Evolutionary conservation across 208 protist species (phyloP).

Genomic region (Leishmania major): DNA sequence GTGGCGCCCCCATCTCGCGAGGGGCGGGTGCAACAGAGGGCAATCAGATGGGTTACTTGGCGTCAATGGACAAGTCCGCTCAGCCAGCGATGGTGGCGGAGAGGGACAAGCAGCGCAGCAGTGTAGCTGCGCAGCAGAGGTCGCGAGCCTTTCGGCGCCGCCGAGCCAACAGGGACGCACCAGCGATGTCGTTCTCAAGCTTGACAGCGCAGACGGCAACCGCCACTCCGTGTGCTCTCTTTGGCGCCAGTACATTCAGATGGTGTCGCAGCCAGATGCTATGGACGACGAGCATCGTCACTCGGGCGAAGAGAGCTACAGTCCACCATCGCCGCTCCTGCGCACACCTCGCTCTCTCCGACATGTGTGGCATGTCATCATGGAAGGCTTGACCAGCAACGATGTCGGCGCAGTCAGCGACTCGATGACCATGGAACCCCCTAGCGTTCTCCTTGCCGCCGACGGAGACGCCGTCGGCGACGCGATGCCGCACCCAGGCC

Average conservation of each 20-base stretch:
- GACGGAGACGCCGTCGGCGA: background rate
- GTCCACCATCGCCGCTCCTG: background rate
- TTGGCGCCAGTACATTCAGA: slow-evolving; percentile 8
- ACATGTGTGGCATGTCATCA: slow-evolving; percentile 28
- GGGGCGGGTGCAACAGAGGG: background rate
- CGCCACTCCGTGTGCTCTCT: background rate
- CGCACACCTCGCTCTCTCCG: slow-evolving; percentile 19
- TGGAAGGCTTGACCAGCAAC: slow-evolving; percentile 8
- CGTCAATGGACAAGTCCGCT: background rate
- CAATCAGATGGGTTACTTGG: background rate
- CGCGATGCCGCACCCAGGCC: background rate
- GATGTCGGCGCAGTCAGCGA: background rate
- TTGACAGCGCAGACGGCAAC: background rate
- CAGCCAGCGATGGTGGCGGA: background rate
- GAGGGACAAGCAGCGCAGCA: background rate
- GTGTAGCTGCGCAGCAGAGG: background rate
- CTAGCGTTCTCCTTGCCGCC: background rate
- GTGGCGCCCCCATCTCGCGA: background rate
- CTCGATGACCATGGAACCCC: background rate
- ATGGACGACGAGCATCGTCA: background rate
- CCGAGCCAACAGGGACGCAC: background rate
- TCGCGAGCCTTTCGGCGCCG: background rate
- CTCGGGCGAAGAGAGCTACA: background rate
- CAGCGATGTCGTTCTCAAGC: too few species aligned
- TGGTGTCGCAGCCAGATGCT: background rate